These are phyloP conservation scores for Seminavis robusta DNA, from an alignment of 108 stramenopile genomes.

Conservation along the genomic window DNA sequence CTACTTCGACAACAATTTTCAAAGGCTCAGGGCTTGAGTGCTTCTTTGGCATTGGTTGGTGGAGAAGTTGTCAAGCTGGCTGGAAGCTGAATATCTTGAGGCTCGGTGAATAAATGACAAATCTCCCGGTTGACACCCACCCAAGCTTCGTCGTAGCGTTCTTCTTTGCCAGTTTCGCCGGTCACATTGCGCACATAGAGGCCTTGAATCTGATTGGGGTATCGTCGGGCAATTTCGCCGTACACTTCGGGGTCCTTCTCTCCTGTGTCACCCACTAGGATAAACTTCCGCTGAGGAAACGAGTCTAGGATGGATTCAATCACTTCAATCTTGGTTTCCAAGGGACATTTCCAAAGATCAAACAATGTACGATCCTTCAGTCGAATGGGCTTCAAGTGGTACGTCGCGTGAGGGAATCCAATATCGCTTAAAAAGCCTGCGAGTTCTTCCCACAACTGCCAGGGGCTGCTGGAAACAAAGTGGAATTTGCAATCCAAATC, in stretches of 20 bases:
- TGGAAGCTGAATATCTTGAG: no score
- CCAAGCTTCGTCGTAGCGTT: no score
- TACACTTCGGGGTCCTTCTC: constrained; percentile 48
- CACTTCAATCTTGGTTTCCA: constrained; percentile 20
- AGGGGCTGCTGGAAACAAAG: constrained; percentile 35
- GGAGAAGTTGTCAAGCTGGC: no score
- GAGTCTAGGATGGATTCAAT: constrained; percentile 27
- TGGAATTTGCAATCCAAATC: constrained; percentile 26
- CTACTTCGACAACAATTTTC: no score
- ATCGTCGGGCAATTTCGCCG: constrained; percentile 17
- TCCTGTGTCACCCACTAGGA: constrained; percentile 43
- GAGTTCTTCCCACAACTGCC: constrained; percentile 36
- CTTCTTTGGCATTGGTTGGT: no score
- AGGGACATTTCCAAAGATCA: constrained; percentile 25
- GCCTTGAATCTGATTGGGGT: constrained; percentile 35
- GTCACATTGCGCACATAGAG: constrained; percentile 29
- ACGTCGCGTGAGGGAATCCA: constrained; percentile 35
- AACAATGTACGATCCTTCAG: constrained; percentile 33
- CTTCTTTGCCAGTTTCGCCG: constrained; percentile 1
- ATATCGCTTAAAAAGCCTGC: constrained; percentile 15
- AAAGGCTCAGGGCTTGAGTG: no score
- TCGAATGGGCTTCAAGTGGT: constrained; percentile 34
- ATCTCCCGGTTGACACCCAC: no score
- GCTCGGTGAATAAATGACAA: no score
- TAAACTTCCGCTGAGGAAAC: constrained; percentile 31